phyloP scores from a whole-genome alignment of 352 stramenopile species.

The Aphanomyces euteiches region DNA sequence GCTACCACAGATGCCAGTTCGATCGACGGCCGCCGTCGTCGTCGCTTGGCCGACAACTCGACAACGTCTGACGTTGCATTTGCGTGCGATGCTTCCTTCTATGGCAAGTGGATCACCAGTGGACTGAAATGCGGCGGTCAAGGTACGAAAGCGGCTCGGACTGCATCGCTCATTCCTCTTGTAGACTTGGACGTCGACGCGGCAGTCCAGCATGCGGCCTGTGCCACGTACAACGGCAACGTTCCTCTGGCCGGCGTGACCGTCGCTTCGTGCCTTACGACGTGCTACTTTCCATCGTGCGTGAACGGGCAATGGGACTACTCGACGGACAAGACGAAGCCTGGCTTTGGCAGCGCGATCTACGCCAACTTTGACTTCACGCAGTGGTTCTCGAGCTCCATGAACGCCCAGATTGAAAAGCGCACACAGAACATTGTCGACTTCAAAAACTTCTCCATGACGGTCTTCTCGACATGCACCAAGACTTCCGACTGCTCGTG shows the following conservation, averaged over 20 bases:
- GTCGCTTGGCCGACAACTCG: not conserved
- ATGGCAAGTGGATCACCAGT: slow-evolving; percentile 66
- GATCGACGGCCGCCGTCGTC: slow-evolving; percentile 5
- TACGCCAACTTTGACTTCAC: slow-evolving; percentile 70
- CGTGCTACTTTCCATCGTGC: slow-evolving; percentile 78
- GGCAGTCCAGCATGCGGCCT: slow-evolving; percentile 56
- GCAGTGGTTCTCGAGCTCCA: slow-evolving; percentile 58
- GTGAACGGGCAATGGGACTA: slow-evolving; percentile 75
- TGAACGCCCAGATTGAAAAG: slow-evolving; percentile 35
- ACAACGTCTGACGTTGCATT: slow-evolving; percentile 42
- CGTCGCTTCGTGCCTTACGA: slow-evolving; percentile 67
- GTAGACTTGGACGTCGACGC: slow-evolving; percentile 43
- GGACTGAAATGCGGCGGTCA: slow-evolving; percentile 55
- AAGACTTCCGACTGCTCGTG: slow-evolving; percentile 63
- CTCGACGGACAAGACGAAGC: slow-evolving; percentile 39
- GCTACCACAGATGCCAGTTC: not conserved
- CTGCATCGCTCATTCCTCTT: no score
- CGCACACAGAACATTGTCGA: slow-evolving; percentile 21
- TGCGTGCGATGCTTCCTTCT: slow-evolving; percentile 69
- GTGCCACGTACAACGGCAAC: slow-evolving; percentile 70
- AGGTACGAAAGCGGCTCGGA: not conserved
- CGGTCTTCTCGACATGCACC: slow-evolving; percentile 19
- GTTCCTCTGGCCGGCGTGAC: slow-evolving; percentile 46
- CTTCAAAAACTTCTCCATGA: slow-evolving; percentile 27
- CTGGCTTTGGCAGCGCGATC: slow-evolving; percentile 57